Percentiles rank a stretch among this genome's conserved stretches.
These are phyloP conservation scores for Soucietia sequanensis DNA, from an alignment of 805 yeast genomes.

Conservation along the genomic window DNA sequence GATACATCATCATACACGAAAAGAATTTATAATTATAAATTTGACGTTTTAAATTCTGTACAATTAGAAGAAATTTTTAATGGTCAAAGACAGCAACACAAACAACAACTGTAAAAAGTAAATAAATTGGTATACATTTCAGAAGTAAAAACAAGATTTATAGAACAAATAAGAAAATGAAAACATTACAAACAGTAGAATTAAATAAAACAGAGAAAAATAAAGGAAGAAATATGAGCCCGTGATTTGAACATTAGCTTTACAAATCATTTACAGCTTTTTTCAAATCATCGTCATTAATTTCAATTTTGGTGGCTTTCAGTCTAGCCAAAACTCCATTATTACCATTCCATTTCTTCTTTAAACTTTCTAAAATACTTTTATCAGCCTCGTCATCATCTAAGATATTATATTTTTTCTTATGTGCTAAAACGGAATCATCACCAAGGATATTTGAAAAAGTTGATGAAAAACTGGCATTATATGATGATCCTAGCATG, in stretches of 20 bases:
- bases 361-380: constrained; percentile 17
- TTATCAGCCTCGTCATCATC: constrained; percentile 19
- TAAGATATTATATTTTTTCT: constrained; percentile 13
- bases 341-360: constrained; percentile 10
- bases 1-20: too few relatives aligned
- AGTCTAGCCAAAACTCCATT: constrained; percentile 7
- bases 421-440: constrained; percentile 26
- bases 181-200: too few relatives aligned
- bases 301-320: constrained; percentile 28
- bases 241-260: neutral
- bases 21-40: too few relatives aligned
- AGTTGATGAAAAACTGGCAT: constrained; percentile 35
- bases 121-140: too few relatives aligned
- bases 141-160: too few relatives aligned
- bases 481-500: constrained; percentile 41
- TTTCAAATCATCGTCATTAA: constrained; percentile 37
- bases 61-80: constrained; percentile 16
- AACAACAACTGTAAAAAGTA: too few relatives aligned
- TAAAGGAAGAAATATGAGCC: too few relatives aligned
- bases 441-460: constrained; percentile 29
- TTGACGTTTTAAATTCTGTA: constrained; percentile 25
- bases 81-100: too few relatives aligned
- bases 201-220: too few relatives aligned
- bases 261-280: constrained; percentile 23
- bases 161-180: too few relatives aligned